Conservation (phyloP, 805 yeast genomes). For the Citeromyces nyonsensis region DNA sequence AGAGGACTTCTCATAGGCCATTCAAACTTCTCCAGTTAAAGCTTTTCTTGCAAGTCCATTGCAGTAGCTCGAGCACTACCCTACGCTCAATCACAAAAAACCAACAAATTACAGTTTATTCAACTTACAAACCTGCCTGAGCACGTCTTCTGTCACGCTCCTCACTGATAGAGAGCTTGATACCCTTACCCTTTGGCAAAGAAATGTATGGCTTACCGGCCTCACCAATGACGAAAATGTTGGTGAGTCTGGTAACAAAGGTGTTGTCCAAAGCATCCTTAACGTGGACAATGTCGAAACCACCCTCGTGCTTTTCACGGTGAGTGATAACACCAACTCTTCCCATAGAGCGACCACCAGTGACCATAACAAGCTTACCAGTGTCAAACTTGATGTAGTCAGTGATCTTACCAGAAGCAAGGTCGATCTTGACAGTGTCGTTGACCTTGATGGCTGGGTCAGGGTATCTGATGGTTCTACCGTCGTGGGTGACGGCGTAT, state of each 20-base stretch:
- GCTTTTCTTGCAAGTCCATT: too few species aligned
- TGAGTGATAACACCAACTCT: conserved; percentile 91
- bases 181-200: conserved; percentile 98
- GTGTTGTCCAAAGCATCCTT: conserved; percentile 91
- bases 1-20: too few species aligned
- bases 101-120: too few species aligned
- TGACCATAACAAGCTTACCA: conserved; percentile 83
- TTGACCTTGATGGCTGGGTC: conserved; percentile 93
- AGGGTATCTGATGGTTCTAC: conserved; percentile 99
- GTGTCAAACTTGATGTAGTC: conserved; percentile 86
- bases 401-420: conserved; percentile 88
- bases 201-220: conserved; percentile 89
- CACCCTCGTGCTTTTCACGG: conserved; percentile 97
- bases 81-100: too few species aligned
- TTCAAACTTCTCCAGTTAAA: too few species aligned
- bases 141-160: conserved; percentile 98
- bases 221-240: conserved; percentile 93
- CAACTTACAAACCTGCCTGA: conserved; percentile 37
- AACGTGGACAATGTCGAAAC: conserved; percentile 94
- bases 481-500: conserved; percentile 98
- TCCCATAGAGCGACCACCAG: conserved; percentile 98
- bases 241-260: conserved; percentile 85
- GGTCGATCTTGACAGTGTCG: conserved; percentile 95
- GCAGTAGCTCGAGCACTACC: too few species aligned
- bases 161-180: conserved; percentile 88